Percentiles rank a stretch among this genome's conserved stretches.
phyloP scores from a whole-genome alignment of 306 rosid species.

The Prunus persica region DNA sequence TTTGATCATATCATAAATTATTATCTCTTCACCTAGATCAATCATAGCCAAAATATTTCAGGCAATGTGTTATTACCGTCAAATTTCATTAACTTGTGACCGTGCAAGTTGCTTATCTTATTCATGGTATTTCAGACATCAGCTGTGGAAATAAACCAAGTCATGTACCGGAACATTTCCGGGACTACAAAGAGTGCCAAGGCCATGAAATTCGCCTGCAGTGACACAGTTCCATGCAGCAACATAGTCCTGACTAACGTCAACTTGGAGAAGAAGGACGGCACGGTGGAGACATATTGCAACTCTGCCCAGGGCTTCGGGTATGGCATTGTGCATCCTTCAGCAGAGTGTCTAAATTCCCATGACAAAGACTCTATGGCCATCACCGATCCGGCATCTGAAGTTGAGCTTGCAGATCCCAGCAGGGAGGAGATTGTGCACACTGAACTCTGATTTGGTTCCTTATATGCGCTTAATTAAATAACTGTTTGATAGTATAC shows the following conservation, averaged over 20 bases:
- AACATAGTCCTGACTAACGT: constrained; percentile 70
- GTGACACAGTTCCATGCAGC: constrained; percentile 85
- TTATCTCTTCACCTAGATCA: not conserved
- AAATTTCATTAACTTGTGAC: not conserved
- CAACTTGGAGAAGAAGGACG: constrained; percentile 75
- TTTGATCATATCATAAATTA: not conserved
- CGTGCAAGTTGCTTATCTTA: not conserved
- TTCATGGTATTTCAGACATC: constrained; percentile 48
- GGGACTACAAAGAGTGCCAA: constrained; percentile 80
- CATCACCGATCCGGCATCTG: not conserved
- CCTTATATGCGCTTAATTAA: constrained; percentile 24
- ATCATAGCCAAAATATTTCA: not conserved
- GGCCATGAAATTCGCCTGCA: constrained; percentile 89
- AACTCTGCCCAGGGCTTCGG: constrained; percentile 90
- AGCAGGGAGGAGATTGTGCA: constrained; percentile 40
- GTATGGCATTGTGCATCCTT: constrained; percentile 76
- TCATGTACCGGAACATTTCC: constrained; percentile 66
- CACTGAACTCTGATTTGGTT: constrained; percentile 56
- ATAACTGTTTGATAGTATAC: constrained; percentile 34
- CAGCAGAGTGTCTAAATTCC: constrained; percentile 89
- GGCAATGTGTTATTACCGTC: not conserved
- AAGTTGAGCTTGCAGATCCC: constrained; percentile 27
- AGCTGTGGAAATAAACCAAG: constrained; percentile 73
- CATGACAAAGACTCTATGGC: constrained; percentile 35
- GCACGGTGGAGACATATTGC: constrained; percentile 85